phyloP scores from a whole-genome alignment of 371 early-diverging fungal genomes.

The Mucor irregularis region DNA sequence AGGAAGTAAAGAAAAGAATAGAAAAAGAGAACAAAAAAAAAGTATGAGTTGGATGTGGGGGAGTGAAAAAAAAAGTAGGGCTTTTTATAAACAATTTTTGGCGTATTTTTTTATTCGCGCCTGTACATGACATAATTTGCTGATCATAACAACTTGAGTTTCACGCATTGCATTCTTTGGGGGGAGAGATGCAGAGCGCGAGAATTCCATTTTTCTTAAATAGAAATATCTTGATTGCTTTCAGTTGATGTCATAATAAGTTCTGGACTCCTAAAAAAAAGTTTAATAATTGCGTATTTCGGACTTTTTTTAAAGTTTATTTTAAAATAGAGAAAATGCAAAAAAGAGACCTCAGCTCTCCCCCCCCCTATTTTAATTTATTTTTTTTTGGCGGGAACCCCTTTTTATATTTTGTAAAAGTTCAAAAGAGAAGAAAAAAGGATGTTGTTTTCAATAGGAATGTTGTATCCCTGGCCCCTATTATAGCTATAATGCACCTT shows the following conservation, averaged over 20 bases:
- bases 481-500: no score
- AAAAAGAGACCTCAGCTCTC: neutral
- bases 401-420: neutral
- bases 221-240: constrained; percentile 27
- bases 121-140: no score
- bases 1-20: neutral
- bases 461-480: no score
- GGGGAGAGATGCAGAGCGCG: constrained; percentile 12
- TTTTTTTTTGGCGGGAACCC: constrained; percentile 11
- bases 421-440: no score
- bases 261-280: constrained; percentile 11
- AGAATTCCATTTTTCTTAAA: no score
- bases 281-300: neutral
- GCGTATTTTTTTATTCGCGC: constrained; percentile 16
- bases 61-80: neutral
- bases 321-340: neutral
- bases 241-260: constrained; percentile 19
- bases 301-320: neutral
- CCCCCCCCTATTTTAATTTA: constrained; percentile 2
- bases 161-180: constrained; percentile 34
- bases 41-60: neutral
- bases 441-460: neutral
- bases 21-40: constrained; percentile 2
- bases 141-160: constrained; percentile 20
- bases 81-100: constrained; percentile 29